phyloP scores from a whole-genome alignment of 805 yeast genomes.

The Metschnikowia lochheadii region DNA sequence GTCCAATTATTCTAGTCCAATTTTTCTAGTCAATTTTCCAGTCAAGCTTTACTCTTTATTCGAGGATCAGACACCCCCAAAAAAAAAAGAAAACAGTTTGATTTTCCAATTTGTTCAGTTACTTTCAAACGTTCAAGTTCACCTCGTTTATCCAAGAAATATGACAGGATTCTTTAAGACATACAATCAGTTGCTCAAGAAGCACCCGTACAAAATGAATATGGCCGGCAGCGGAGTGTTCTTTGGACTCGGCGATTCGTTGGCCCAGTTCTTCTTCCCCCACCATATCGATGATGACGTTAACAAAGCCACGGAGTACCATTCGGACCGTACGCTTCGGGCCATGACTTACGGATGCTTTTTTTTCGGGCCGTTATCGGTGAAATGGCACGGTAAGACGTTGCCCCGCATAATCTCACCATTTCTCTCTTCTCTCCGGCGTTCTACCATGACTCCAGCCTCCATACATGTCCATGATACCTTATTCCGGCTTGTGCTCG shows the following conservation, averaged over 20 bases:
- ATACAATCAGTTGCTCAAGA: constrained; percentile 30
- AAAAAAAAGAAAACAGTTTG: too few species aligned
- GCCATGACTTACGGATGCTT: constrained; percentile 36
- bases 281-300: constrained; percentile 21
- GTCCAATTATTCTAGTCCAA: too few species aligned
- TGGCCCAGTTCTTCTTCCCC: constrained; percentile 40
- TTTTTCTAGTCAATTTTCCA: too few species aligned
- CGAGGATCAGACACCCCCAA: too few species aligned
- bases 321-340: constrained; percentile 30
- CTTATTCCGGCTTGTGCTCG: constrained; percentile 27
- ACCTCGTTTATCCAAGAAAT: neutral
- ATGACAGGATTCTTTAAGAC: constrained; percentile 16
- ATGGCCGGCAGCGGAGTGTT: constrained; percentile 49
- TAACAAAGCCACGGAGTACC: constrained; percentile 20
- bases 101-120: too few species aligned
- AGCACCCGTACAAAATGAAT: constrained; percentile 51
- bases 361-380: constrained; percentile 38
- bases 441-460: constrained; percentile 10
- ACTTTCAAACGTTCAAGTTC: too few species aligned
- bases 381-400: constrained; percentile 36
- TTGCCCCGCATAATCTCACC: constrained; percentile 36
- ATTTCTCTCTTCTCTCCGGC: constrained; percentile 19
- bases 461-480: constrained; percentile 21
- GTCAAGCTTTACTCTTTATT: too few species aligned
- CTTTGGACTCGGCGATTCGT: constrained; percentile 40